phyloP scores from a whole-genome alignment of 208 protist genomes.

The Leishmania tropica region DNA sequence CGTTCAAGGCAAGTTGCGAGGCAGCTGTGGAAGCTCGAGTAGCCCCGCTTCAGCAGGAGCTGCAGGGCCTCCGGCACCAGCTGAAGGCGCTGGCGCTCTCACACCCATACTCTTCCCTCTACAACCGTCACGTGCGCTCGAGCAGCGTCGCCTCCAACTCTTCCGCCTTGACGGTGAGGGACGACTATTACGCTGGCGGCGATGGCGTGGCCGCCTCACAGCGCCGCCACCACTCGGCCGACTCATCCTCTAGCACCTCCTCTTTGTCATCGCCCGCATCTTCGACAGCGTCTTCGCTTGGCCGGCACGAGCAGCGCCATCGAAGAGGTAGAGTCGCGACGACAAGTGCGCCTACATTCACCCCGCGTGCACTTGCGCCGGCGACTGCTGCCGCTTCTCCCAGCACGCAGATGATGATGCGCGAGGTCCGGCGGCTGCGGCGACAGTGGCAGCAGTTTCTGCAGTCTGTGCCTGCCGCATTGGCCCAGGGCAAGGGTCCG shows the following conservation, averaged over 20 bases:
- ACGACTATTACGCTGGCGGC: neutral
- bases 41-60: constrained; percentile 3
- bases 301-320: too few relatives aligned
- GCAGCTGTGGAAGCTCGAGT: neutral
- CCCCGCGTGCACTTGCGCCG: neutral
- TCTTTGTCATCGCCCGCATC: neutral
- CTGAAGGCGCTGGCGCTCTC: neutral
- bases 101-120: neutral
- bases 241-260: constrained; percentile 9
- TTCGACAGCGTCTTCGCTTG: neutral
- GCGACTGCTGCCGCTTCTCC: constrained; percentile 5
- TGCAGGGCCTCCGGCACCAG: neutral
- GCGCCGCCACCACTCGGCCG: neutral
- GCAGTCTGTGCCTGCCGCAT: constrained; percentile 3
- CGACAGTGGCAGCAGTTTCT: constrained; percentile 51
- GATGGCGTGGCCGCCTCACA: neutral
- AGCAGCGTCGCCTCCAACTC: neutral
- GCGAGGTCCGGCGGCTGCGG: constrained; percentile 55
- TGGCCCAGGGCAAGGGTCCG: neutral
- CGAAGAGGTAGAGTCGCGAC: neutral
- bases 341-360: neutral
- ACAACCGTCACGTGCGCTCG: neutral
- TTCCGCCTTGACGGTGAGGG: neutral
- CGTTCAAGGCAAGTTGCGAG: neutral
- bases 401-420: constrained; percentile 16